Base-by-base conservation (phyloP, 2,329 filamentous ascomycete species). In the Cercospora nicotianae region DNA sequence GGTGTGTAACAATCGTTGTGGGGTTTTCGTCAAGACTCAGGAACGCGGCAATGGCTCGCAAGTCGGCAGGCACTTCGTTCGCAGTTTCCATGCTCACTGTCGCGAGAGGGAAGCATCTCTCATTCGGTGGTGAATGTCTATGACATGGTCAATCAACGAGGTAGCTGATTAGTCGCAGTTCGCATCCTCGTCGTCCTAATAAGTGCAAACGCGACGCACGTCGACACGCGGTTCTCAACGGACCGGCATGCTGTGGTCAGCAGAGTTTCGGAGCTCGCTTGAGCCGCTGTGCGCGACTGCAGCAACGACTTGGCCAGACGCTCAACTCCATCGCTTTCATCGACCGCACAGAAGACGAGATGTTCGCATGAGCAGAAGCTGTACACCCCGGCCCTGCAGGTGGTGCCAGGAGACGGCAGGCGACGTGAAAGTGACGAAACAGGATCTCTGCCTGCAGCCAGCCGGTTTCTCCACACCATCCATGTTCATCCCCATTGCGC, bases 21-120 rank as follows among this genome's bases (percentile, higher is more conserved):
- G 74, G 70, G 60, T 62, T 51, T 5, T 65, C 53, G 39, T 75
- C 74, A 18, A 65, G 59, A 23, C 70, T 69, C n/a, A 75, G 67
- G 63, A 71, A 75, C 20, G 67, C 67, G 7, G 64, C 66, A 48
- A 75, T 62, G 6, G 68, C 57, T 59, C 65, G 68, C 39, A 75
- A 45, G 64, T 74, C 70, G n/a, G 48, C 6, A 9, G 73, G 73
- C 18, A 74, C 55, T 7, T 59, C 18, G 28, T 36, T 30, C 16
- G 28, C 55, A 13, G 55, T 36, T 16, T 33, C 55, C 55, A 59
- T 59, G 55, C 55, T 59, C 55, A 30, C 23, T 5, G 23, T 57
- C 23, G 53, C 53, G 13, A 23, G 20, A 23, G 42, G 42, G 18
- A 48, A 48, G 42, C 42, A 53, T 53, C 20, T 28, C 48, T 30